These are phyloP conservation scores for Candida albicans DNA, from an alignment of 1,139 yeast species.

Conservation along the genomic window DNA sequence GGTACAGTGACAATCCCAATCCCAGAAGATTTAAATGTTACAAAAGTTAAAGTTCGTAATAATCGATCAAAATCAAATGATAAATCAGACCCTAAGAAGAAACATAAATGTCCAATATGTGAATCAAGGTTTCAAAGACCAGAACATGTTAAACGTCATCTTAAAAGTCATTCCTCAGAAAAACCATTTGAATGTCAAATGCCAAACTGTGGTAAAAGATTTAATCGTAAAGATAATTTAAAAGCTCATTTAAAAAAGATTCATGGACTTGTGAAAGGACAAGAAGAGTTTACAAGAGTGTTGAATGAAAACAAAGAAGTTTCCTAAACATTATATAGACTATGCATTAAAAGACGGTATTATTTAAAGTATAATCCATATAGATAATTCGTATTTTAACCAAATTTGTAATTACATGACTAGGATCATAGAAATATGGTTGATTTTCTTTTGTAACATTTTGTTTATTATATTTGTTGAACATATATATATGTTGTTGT, in stretches of 20 bases:
- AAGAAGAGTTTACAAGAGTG: not conserved
- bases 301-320: no score
- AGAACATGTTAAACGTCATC: constrained; percentile 89
- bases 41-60: constrained; percentile 15
- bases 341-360: no score
- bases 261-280: constrained; percentile 28
- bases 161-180: constrained; percentile 84
- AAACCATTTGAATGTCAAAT: constrained; percentile 79
- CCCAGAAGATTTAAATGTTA: constrained; percentile 14
- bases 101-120: constrained; percentile 78
- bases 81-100: constrained; percentile 53
- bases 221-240: constrained; percentile 67
- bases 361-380: no score
- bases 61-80: constrained; percentile 14
- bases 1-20: constrained; percentile 16
- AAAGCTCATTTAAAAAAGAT: constrained; percentile 70
- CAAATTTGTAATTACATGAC: no score
- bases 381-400: no score
- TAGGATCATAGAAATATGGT: no score
- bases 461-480: not conserved
- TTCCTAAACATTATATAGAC: no score
- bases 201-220: constrained; percentile 73
- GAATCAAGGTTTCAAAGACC: constrained; percentile 78
- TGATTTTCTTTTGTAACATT: no score
- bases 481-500: not conserved